Evolutionary conservation across 1,284 basidiomycete species (phyloP).

Genomic region (Malassezia restricta): DNA sequence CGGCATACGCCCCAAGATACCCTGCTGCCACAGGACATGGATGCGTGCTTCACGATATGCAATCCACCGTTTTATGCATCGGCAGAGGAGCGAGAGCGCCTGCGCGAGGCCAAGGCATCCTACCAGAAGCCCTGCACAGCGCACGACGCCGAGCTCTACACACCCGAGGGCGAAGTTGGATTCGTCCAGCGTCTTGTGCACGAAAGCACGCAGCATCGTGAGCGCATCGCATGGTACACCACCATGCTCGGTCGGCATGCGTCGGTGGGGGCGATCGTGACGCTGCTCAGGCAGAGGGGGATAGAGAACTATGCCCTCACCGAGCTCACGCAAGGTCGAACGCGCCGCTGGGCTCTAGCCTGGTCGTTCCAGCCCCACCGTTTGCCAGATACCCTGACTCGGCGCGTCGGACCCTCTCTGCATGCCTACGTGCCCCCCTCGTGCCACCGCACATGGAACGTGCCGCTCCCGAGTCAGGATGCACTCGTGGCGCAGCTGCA

Average conservation of each 20-base stretch:
- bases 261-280: constrained; percentile 58
- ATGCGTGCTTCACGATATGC: constrained; percentile 60
- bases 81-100: constrained; percentile 54
- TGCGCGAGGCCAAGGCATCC: constrained; percentile 49
- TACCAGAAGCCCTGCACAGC: not conserved
- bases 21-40: constrained; percentile 49
- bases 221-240: constrained; percentile 59
- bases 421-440: not conserved
- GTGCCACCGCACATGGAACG: not conserved
- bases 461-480: not conserved
- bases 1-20: constrained; percentile 47
- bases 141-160: constrained; percentile 69
- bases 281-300: constrained; percentile 52
- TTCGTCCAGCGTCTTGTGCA: constrained; percentile 67
- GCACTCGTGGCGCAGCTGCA: not conserved
- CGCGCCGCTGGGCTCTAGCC: constrained; percentile 71
- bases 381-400: constrained; percentile 45
- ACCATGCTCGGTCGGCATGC: constrained; percentile 76
- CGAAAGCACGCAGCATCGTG: constrained; percentile 54
- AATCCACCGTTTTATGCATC: constrained; percentile 85
- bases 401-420: constrained; percentile 23
- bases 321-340: constrained; percentile 70
- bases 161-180: constrained; percentile 64
- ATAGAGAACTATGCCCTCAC: constrained; percentile 72
- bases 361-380: constrained; percentile 63